Base-by-base conservation (phyloP, 768 basidiomycete genomes). In the Trametopsis cervina region DNA sequence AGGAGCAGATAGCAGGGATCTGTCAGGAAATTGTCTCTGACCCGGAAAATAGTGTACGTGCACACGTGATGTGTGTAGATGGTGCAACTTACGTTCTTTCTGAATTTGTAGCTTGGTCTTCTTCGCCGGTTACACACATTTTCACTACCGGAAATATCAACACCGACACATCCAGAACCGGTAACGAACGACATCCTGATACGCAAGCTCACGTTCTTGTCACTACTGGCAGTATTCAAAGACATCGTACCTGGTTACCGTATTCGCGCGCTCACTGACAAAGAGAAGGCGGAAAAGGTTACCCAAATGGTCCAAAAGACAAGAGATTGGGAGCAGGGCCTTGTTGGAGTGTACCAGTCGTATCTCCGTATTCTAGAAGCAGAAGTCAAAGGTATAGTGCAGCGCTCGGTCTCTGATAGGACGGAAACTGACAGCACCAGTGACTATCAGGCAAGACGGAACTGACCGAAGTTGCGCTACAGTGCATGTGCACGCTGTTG, bases 171-270 rank as follows among this genome's bases (percentile, higher is more conserved):
- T 50, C 73, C 80, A 13, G 78, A 83, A 24, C 82, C 86, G 2
- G 70, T 97, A 6, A 59, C 68, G 15, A 94, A 97, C 56, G 93
- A 97, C 56, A 64, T 73, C 15, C 68, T 86, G 25, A 86, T 99
- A 54, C 81, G 95, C 52, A 89, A 89, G 62, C 70, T 98, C 33
- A 88, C 95, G 2, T 76, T 94, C 41, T 70, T 97, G 35, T 95
- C 92, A 11, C 85, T 95, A 59, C 72, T 97, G 24, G 88, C 93
- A 22, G 89, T 98, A 10, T 96, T 90, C 75, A 93, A 91, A 62
- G 96, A 99, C 64, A 79, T 97, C 53, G 83, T 97, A 36, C 96
- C 96, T 21, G 91, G 91, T 2, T 99, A 97, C 66, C 85, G 93
- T 51, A 95, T 99, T 63, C 90, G 96, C 45, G 68, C 82, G 15